These are phyloP conservation scores for Fusarium paranaense DNA, from an alignment of 2,329 filamentous ascomycete genomes.

Conservation along the genomic window DNA sequence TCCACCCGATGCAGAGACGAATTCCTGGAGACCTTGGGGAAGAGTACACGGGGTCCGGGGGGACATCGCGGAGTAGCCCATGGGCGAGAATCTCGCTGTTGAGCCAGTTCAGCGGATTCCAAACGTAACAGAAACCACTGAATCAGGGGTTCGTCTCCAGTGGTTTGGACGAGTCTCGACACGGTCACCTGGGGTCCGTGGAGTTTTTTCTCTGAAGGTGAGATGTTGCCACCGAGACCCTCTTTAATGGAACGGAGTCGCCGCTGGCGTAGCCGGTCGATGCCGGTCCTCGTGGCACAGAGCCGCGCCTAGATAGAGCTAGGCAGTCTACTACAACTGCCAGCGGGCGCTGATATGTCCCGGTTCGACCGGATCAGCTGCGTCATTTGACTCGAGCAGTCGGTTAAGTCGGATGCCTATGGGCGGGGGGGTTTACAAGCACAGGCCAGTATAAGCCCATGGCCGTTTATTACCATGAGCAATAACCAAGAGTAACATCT, in stretches of 20 bases:
- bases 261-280: constrained; percentile 28
- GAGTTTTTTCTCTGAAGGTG: background rate
- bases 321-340: background rate
- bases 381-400: constrained; percentile 13
- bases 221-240: constrained; percentile 22
- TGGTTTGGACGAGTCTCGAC: constrained; percentile 14
- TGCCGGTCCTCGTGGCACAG: constrained; percentile 19
- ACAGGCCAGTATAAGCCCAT: constrained; percentile 26
- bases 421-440: background rate
- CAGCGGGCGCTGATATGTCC: background rate
- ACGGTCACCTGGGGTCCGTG: constrained; percentile 9
- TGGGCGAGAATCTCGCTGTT: background rate
- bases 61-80: constrained; percentile 21
- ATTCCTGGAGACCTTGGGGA: constrained; percentile 8
- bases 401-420: constrained; percentile 41
- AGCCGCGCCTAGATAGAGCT: constrained; percentile 3
- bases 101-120: constrained; percentile 11
- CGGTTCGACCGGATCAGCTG: constrained; percentile 19
- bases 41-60: constrained; percentile 23
- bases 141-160: constrained; percentile 2
- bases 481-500: constrained; percentile 25
- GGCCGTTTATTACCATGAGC: constrained; percentile 4
- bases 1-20: background rate
- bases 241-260: constrained; percentile 24
- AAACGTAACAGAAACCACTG: constrained; percentile 28